Base-by-base conservation (phyloP, 768 basidiomycete species). In the Leccinum sublutescens region DNA sequence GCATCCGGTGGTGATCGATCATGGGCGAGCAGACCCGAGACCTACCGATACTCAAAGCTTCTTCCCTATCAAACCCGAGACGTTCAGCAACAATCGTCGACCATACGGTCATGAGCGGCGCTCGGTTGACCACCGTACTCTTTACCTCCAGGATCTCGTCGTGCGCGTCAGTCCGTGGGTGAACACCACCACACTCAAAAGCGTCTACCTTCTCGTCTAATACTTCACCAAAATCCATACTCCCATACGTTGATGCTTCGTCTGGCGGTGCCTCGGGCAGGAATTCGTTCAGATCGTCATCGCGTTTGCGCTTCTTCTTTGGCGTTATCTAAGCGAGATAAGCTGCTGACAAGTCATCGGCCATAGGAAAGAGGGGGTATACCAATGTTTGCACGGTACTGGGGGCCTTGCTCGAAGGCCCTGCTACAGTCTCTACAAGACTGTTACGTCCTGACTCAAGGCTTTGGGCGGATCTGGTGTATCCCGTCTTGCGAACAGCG, bases 91-190 rank as follows among this genome's bases (percentile, higher is more conserved):
- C 91, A 34, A 93, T 74, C 54, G 82, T 89, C 2, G 93, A 86
- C 96, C 96, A 98, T 2, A 90, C 93, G 56, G 88, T 94, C 91
- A 98, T 91, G 49, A 98, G 80, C 0, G 96, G 96, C 1, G 96
- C 95, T 23, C 96, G 86, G 72, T 98, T 98, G 49, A 92, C 81
- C 19, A 93, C 80, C 19, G 84, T 79, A 8, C 77, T 79, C 63
- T 92, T 88, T 19, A 72, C 73, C 61, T 72, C 77, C 47, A 97
- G 78, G 8, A 78, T 71, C 91, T 93, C 59, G 27, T 56, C 27
- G 23, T 49, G 49, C 4, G n/a, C 40, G 54, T 63, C 45, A 52
- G 56, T 12, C 23, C 55, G 43, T 56, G 19, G 57, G 54, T 29
- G 31, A 3, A 43, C 14, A 36, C 8, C 14, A 36, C 8, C 7